Evolutionary conservation across 2,329 filamentous ascomycete species (phyloP).

Genomic region (Sphaerulina musiva): DNA sequence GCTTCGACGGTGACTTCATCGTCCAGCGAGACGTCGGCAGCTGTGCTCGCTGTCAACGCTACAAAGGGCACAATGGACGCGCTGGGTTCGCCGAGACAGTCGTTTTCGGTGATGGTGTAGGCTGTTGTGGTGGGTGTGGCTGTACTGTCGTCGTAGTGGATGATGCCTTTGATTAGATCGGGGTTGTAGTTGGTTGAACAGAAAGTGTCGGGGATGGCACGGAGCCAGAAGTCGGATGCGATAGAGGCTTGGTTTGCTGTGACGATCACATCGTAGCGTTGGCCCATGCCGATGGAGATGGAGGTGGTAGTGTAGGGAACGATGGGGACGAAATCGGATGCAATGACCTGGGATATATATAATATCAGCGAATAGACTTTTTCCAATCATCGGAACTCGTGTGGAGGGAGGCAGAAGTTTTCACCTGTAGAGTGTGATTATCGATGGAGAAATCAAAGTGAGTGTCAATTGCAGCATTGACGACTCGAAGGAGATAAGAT

Average conservation of each 20-base stretch:
- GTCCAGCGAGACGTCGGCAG: background rate
- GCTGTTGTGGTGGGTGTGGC: constrained; percentile 29
- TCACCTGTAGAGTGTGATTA: constrained; percentile 34
- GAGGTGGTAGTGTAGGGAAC: constrained; percentile 36
- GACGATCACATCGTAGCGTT: constrained; percentile 34
- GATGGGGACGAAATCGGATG: constrained; percentile 41
- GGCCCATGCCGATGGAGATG: constrained; percentile 35
- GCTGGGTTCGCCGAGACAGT: constrained; percentile 34
- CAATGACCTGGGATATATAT: constrained; percentile 33
- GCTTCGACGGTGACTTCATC: background rate
- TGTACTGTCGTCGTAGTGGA: constrained; percentile 34
- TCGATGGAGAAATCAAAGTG: constrained; percentile 36
- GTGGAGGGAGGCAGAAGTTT: too few relatives aligned
- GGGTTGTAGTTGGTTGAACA: constrained; percentile 35
- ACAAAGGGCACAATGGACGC: background rate
- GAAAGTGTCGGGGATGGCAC: constrained; percentile 37
- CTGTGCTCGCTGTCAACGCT: background rate
- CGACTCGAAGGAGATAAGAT: constrained; percentile 39
- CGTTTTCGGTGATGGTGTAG: constrained; percentile 30
- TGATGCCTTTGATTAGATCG: constrained; percentile 30
- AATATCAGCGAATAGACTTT: background rate
- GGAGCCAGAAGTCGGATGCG: constrained; percentile 32
- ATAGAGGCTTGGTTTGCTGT: constrained; percentile 28
- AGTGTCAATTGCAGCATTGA: constrained; percentile 37
- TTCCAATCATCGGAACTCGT: background rate